Evolutionary conservation across 352 stramenopile genomes (phyloP).

Genomic region (Albugo candida): DNA sequence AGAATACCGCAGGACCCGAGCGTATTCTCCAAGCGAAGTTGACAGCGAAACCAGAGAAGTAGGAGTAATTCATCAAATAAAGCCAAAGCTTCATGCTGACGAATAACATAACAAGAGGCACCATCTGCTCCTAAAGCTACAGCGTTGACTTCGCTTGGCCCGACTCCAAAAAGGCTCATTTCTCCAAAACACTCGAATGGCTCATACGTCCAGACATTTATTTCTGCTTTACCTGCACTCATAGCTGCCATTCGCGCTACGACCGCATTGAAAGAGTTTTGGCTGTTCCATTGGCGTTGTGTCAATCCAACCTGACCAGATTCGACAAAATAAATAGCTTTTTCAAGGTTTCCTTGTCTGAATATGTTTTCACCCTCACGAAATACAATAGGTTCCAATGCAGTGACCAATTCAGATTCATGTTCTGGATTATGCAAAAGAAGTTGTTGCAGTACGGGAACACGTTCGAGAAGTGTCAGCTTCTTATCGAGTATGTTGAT

Average conservation of each 20-base stretch:
- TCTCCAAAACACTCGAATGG: constrained; percentile 54
- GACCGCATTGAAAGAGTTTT: background rate
- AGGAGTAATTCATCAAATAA: constrained; percentile 29
- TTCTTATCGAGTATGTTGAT: too few relatives aligned
- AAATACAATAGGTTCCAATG: constrained; percentile 17
- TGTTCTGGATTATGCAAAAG: too few relatives aligned
- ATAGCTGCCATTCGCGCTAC: constrained; percentile 16
- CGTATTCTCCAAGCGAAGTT: constrained; percentile 27
- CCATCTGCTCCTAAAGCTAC: constrained; percentile 17
- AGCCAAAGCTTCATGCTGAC: constrained; percentile 15
- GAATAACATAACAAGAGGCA: constrained; percentile 29
- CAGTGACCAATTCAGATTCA: constrained; percentile 19
- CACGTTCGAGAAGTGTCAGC: constrained; percentile 2
- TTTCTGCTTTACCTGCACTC: constrained; percentile 25
- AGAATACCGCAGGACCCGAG: constrained; percentile 48
- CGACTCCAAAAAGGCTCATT: constrained; percentile 19
- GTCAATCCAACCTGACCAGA: constrained; percentile 49
- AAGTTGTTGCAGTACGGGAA: constrained; percentile 30
- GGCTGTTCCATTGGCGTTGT: constrained; percentile 12
- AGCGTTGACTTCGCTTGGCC: constrained; percentile 21
- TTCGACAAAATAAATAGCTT: constrained; percentile 52
- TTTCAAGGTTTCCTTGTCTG: constrained; percentile 27
- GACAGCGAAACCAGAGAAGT: constrained; percentile 34
- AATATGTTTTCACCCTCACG: constrained; percentile 47
- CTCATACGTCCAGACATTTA: constrained; percentile 28